Evolutionary conservation across 805 yeast genomes (phyloP).

Genomic region (Metschnikowia hibisci): DNA sequence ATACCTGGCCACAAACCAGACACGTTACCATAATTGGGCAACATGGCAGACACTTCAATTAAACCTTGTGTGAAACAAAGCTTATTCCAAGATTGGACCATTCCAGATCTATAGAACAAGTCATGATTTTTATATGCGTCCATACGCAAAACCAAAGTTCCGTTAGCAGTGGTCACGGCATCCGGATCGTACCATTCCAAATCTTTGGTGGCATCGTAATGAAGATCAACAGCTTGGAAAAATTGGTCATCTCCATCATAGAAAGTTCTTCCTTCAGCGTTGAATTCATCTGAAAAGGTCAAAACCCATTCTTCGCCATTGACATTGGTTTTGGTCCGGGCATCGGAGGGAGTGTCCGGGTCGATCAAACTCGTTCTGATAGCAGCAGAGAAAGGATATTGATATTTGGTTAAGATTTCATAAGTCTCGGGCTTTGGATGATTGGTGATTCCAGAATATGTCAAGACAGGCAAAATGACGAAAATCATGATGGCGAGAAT

Average conservation of each 20-base stretch:
- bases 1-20: slow-evolving; percentile 39
- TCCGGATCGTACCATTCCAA: slow-evolving; percentile 46
- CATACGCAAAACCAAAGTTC: slow-evolving; percentile 33
- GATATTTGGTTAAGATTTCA: slow-evolving; percentile 21
- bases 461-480: slow-evolving; percentile 75
- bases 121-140: slow-evolving; percentile 37
- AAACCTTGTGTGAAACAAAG: slow-evolving; percentile 34
- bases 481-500: slow-evolving; percentile 66
- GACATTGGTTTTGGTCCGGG: slow-evolving; percentile 19
- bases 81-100: slow-evolving; percentile 40
- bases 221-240: slow-evolving; percentile 37
- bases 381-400: slow-evolving; percentile 35
- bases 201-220: slow-evolving; percentile 41
- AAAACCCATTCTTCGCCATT: slow-evolving; percentile 52
- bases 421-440: slow-evolving; percentile 20
- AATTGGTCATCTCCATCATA: slow-evolving; percentile 45
- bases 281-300: slow-evolving; percentile 41
- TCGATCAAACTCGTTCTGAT: slow-evolving; percentile 35
- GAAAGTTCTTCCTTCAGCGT: slow-evolving; percentile 41
- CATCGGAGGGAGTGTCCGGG: slow-evolving; percentile 39
- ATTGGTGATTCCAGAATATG: slow-evolving; percentile 66
- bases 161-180: slow-evolving; percentile 38
- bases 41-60: slow-evolving; percentile 26
- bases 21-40: slow-evolving; percentile 31
- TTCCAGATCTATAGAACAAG: slow-evolving; percentile 36